These are phyloP conservation scores for Skeletonema costatum DNA, from an alignment of 108 stramenopile species.

Conservation along the genomic window DNA sequence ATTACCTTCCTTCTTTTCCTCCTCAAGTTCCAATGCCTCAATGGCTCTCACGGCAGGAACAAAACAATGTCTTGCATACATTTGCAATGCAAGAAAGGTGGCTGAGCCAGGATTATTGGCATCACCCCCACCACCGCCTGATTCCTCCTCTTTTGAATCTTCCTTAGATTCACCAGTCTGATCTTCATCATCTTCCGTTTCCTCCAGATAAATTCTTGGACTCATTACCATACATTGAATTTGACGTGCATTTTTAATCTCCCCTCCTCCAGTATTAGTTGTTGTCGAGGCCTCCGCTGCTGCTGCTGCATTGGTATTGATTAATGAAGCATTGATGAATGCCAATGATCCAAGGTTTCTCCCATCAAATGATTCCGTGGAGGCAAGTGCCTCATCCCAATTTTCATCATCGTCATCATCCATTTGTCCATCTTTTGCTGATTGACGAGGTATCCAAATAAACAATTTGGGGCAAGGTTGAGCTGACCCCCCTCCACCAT, in stretches of 20 bases:
- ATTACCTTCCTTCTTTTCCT: conserved; percentile 17
- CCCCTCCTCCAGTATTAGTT: background rate
- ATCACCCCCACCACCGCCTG: background rate
- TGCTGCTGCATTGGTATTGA: conserved; percentile 3
- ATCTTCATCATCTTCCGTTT: conserved; percentile 19
- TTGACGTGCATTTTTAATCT: conserved; percentile 8
- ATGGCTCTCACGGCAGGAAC: conserved; percentile 68
- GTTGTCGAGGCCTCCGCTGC: background rate
- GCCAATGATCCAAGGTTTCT: conserved; percentile 40
- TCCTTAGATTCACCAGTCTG: conserved; percentile 7
- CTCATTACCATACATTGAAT: conserved; percentile 53
- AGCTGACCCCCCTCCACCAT: background rate
- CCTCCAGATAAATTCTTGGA: conserved; percentile 34
- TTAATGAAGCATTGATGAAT: conserved; percentile 18
- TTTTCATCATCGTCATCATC: conserved; percentile 2
- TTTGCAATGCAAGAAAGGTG: conserved; percentile 59
- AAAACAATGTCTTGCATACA: conserved; percentile 82
- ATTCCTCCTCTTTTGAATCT: conserved; percentile 2
- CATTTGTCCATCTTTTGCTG: background rate
- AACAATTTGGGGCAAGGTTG: conserved; percentile 17
- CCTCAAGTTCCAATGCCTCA: conserved; percentile 33
- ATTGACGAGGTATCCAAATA: conserved; percentile 23
- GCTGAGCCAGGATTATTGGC: conserved; percentile 25
- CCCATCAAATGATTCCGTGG: conserved; percentile 35
- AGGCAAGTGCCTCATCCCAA: conserved; percentile 43